phyloP scores from a whole-genome alignment of 768 basidiomycete species.

The Mycena vitilis region DNA sequence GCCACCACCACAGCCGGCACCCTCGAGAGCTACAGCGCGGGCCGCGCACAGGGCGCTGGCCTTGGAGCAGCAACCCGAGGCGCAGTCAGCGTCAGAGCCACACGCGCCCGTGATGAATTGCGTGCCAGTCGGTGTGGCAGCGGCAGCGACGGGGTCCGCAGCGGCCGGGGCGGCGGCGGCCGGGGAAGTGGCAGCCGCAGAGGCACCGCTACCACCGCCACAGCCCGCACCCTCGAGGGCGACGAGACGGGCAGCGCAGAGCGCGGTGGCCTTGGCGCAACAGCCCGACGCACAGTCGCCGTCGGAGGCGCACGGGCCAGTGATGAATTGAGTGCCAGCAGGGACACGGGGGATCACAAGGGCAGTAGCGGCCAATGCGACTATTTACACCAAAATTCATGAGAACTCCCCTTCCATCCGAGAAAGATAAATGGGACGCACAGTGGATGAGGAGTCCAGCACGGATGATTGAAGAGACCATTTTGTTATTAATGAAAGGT shows the following conservation, averaged over 20 bases:
- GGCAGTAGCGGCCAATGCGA: constrained; percentile 9
- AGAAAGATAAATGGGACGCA: not conserved
- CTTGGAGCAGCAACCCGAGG: no score
- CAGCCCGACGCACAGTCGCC: constrained; percentile 21
- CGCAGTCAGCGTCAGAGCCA: constrained; percentile 9
- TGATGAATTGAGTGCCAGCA: constrained; percentile 26
- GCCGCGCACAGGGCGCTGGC: not conserved
- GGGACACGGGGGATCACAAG: constrained; percentile 22
- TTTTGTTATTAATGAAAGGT: constrained; percentile 14
- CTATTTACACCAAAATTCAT: no score
- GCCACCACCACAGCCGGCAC: constrained; percentile 14
- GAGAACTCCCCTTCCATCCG: not conserved
- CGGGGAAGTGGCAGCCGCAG: not conserved
- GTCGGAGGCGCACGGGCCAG: constrained; percentile 15
- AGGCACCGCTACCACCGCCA: not conserved
- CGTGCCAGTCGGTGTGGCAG: not conserved
- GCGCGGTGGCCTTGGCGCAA: not conserved
- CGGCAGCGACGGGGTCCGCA: not conserved
- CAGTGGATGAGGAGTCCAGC: constrained; percentile 18
- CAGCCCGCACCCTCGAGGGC: constrained; percentile 12
- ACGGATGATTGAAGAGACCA: constrained; percentile 23
- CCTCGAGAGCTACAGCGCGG: constrained; percentile 3
- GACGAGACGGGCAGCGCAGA: constrained; percentile 7
- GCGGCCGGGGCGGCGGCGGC: not conserved
- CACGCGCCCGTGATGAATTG: constrained; percentile 24